Evolutionary conservation across 306 rosid species (phyloP).

Genomic region (Fragaria ananassa): DNA sequence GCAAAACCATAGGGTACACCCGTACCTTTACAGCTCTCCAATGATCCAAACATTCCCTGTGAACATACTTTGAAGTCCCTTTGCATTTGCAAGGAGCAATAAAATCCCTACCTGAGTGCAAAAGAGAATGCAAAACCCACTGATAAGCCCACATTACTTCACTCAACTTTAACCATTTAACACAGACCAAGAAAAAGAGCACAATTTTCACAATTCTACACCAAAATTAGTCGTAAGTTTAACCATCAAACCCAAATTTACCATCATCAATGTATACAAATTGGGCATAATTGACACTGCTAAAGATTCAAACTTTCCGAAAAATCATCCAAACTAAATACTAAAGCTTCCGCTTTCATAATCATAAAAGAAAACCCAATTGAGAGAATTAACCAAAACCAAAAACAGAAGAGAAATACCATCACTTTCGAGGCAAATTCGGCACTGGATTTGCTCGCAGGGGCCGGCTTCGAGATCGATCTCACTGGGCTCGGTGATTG

Average conservation of each 20-base stretch:
- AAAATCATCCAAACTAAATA: neutral
- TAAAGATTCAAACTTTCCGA: neutral
- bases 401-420: constrained; percentile 41
- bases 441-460: constrained; percentile 90
- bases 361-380: constrained; percentile 6
- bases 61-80: constrained; percentile 94
- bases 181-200: neutral
- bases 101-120: constrained; percentile 84
- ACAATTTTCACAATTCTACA: neutral
- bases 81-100: constrained; percentile 98
- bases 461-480: constrained; percentile 99
- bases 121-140: constrained; percentile 4
- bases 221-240: neutral
- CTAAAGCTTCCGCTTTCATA: neutral
- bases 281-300: neutral
- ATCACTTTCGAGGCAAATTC: constrained; percentile 96
- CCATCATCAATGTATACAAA: neutral
- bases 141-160: constrained; percentile 20
- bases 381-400: constrained; percentile 17
- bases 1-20: constrained; percentile 18
- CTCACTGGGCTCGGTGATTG: constrained; percentile 54
- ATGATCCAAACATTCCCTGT: constrained; percentile 95
- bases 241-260: neutral
- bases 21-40: constrained; percentile 94
- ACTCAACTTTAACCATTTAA: constrained; percentile 1